A percentile compares a stretch with the other conserved stretches of the same genome.
phyloP scores from a whole-genome alignment of 768 basidiomycete species.

The Galerina sulciceps region DNA sequence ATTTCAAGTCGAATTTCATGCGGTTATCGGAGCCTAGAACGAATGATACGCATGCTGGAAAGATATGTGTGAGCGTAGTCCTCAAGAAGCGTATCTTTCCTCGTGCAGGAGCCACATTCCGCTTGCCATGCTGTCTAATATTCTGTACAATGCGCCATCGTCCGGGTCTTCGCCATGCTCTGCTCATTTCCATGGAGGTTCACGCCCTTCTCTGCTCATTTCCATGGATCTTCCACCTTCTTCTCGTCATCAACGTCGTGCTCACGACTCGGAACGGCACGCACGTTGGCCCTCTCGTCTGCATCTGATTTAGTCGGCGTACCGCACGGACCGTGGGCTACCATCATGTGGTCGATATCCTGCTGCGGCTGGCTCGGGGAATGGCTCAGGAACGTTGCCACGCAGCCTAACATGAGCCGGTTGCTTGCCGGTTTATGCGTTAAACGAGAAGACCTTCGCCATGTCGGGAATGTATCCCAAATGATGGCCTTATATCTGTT shows the following conservation, averaged over 20 bases:
- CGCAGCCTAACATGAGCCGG: too few species aligned
- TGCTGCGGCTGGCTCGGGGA: not conserved
- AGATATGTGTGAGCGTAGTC: slow-evolving; percentile 18
- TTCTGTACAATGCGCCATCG: not conserved
- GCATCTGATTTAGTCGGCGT: not conserved
- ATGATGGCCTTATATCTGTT: too few species aligned
- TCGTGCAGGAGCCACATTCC: too few species aligned
- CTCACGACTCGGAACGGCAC: not conserved
- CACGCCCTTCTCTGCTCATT: too few species aligned
- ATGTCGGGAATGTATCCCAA: too few species aligned
- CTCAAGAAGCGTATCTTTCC: slow-evolving; percentile 18
- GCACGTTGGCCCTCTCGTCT: too few species aligned
- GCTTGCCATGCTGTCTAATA: not conserved
- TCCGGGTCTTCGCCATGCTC: too few species aligned
- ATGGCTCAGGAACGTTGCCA: slow-evolving; percentile 5
- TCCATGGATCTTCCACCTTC: not conserved
- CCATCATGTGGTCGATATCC: too few species aligned
- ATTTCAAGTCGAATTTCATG: too few species aligned
- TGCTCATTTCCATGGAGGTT: too few species aligned
- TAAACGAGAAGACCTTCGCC: too few species aligned
- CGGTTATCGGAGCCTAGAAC: too few species aligned
- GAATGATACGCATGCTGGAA: not conserved
- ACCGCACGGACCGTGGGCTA: not conserved
- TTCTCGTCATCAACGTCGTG: not conserved
- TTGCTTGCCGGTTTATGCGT: not conserved